Evolutionary conservation across 2,329 filamentous ascomycete genomes (phyloP).

Genomic region (Scedosporium apiospermum): DNA sequence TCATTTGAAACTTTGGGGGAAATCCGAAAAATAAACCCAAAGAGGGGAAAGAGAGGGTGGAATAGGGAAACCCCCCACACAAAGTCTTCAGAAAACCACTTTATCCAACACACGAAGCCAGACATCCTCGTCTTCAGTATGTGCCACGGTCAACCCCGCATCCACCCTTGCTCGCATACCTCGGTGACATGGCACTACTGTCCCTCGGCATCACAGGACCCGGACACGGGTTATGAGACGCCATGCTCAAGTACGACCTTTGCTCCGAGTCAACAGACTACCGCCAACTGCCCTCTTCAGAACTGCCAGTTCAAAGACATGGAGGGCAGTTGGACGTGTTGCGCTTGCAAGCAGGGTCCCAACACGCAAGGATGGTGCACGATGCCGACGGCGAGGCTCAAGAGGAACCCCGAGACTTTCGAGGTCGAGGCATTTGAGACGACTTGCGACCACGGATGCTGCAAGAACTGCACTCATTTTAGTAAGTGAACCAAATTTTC

Average conservation of each 20-base stretch:
- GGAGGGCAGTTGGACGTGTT: slow-evolving; percentile 44
- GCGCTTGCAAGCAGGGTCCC: slow-evolving; percentile 38
- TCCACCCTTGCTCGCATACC: slow-evolving; percentile 43
- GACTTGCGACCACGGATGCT: slow-evolving; percentile 44
- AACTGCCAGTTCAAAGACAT: slow-evolving; percentile 42
- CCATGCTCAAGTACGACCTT: slow-evolving; percentile 40
- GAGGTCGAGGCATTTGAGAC: slow-evolving; percentile 26
- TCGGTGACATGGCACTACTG: slow-evolving; percentile 48
- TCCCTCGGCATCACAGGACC: slow-evolving; percentile 33
- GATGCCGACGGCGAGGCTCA: slow-evolving; percentile 21
- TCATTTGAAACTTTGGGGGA: background rate
- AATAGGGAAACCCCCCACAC: too few species aligned
- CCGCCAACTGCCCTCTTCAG: slow-evolving; percentile 35
- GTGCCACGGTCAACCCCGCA: slow-evolving; percentile 45
- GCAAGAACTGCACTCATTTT: slow-evolving; percentile 34
- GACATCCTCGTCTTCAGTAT: slow-evolving; percentile 20
- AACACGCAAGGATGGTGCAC: slow-evolving; percentile 46
- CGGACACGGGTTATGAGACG: slow-evolving; percentile 38
- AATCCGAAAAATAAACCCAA: too few species aligned
- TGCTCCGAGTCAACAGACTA: slow-evolving; percentile 32
- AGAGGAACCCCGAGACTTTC: slow-evolving; percentile 21
- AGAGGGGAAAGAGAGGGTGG: too few species aligned
- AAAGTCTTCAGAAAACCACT: background rate
- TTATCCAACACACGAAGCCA: background rate
- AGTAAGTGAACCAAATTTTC: slow-evolving; percentile 21